A percentile compares a stretch with the other conserved stretches of the same genome.
Conservation (phyloP, 805 yeast species). For the Candida ulmi region DNA sequence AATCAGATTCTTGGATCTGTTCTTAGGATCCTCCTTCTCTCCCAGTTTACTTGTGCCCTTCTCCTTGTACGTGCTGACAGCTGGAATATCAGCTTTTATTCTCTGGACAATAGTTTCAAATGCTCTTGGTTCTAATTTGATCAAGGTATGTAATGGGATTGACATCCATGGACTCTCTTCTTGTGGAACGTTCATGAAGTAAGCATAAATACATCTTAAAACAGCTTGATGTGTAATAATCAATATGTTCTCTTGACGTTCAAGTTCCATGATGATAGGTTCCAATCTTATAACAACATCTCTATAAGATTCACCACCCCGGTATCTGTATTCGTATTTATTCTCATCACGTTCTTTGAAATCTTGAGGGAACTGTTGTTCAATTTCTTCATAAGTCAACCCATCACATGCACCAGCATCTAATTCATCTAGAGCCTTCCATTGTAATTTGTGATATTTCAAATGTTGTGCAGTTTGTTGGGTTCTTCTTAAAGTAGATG, state of each 20-base stretch:
- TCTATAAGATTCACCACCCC: slow-evolving; percentile 96
- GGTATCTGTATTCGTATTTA: slow-evolving; percentile 90
- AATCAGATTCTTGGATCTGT: slow-evolving; percentile 20
- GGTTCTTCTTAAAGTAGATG: slow-evolving; percentile 85
- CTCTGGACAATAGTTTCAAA: slow-evolving; percentile 83
- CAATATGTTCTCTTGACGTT: slow-evolving; percentile 91
- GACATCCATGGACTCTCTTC: slow-evolving; percentile 99
- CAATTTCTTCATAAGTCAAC: slow-evolving; percentile 91
- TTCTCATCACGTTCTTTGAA: slow-evolving; percentile 93
- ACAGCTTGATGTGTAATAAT: slow-evolving; percentile 98
- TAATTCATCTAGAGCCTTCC: slow-evolving; percentile 96
- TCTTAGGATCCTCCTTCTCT: slow-evolving; percentile 23
- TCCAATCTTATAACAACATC: slow-evolving; percentile 93
- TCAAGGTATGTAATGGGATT: slow-evolving; percentile 92
- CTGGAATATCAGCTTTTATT: slow-evolving; percentile 94
- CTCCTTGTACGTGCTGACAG: slow-evolving; percentile 94
- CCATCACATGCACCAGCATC: slow-evolving; percentile 99
- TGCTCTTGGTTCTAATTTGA: slow-evolving; percentile 93
- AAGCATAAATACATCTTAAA: slow-evolving; percentile 91
- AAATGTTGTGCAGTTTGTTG: slow-evolving; percentile 85
- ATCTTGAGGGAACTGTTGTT: slow-evolving; percentile 81
- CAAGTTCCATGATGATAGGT: slow-evolving; percentile 97
- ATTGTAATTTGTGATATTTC: slow-evolving; percentile 76
- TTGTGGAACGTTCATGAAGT: slow-evolving; percentile 97
- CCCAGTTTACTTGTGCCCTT: slow-evolving; percentile 68